Base-by-base conservation (phyloP, 352 stramenopile species). In the Albugo candida region DNA sequence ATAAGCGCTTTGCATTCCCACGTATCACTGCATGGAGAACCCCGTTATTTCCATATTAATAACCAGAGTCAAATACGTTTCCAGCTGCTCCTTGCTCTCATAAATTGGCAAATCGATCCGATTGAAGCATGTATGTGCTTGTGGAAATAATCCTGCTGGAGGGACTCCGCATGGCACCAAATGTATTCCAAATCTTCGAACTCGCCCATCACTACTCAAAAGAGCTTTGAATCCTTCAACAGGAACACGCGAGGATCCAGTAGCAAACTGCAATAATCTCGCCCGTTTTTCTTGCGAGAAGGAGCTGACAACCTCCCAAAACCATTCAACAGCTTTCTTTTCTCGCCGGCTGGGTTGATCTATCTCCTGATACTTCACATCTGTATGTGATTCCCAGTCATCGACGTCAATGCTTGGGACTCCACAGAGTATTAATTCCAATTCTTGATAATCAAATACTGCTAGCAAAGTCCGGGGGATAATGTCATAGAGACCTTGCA, bases 11-110 rank as follows among this genome's bases (percentile, higher is more conserved):
- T 31, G 8, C 8, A 31, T 31, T 31, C 3, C 24, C 24, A 31
- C 3, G 13, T 42, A 49, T 60, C 87, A 97, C 51, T 97, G 89
- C 67, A 97, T 97, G 46, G 86, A 87, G 56, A 98, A 97, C 34
- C 91, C 91, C 13, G 91, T 97, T 55, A 93, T 82, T 62, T 97
- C 88, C 91, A 98, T 97, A 48, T 95, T 95, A 53, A 99, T 98
- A 11, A 97, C 92, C 47, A 97, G 83, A 10, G 96, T 74, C 11
- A 99, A 68, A 63, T 97, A 97, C 55, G 94, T 93, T 58, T 84
- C 80, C 59, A 98, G 75, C 64, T 84, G 61, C 56, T 83, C 51
- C 12, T 68, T 68, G 8, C 64, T 74, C 17, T 65, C 60, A 52
- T 89, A 89, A 45, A 84, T 51, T 10, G 78, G 78, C n/a, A 92